Evolutionary conservation across 2,329 filamentous ascomycete species (phyloP).

Genomic region (Chaetoscypha palmicola): DNA sequence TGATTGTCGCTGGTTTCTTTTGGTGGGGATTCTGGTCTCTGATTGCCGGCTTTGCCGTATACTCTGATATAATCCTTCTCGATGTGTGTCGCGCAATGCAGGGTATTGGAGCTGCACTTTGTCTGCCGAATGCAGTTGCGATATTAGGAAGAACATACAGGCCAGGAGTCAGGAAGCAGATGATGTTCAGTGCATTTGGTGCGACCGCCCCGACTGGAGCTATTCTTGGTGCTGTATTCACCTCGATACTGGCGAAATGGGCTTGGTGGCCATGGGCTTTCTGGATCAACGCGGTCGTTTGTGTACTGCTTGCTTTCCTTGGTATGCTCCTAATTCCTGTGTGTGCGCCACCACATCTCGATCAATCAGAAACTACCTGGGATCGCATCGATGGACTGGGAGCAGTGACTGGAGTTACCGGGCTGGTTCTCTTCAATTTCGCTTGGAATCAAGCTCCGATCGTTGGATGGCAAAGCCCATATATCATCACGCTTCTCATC

Average conservation of each 20-base stretch:
- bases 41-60: conserved; percentile 16
- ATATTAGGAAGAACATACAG: conserved; percentile 41
- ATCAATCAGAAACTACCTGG: conserved; percentile 22
- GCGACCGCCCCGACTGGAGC: conserved; percentile 40
- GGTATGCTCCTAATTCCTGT: conserved; percentile 35
- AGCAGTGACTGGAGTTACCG: conserved; percentile 39
- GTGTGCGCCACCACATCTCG: conserved; percentile 28
- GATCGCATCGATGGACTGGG: conserved; percentile 37
- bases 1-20: conserved; percentile 41
- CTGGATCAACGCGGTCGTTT: conserved; percentile 38
- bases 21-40: conserved; percentile 22
- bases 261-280: conserved; percentile 47
- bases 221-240: conserved; percentile 36
- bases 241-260: conserved; percentile 33
- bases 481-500: conserved; percentile 41
- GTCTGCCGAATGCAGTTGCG: conserved; percentile 46
- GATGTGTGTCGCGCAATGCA: conserved; percentile 46
- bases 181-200: conserved; percentile 39
- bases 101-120: conserved; percentile 42
- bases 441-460: conserved; percentile 39
- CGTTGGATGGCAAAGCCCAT: conserved; percentile 16
- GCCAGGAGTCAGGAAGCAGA: conserved; percentile 38
- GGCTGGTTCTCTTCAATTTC: conserved; percentile 48
- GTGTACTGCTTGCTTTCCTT: conserved; percentile 32
- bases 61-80: conserved; percentile 29